phyloP scores from a whole-genome alignment of 345 rosid species.

The Moricandia moricandioides region DNA sequence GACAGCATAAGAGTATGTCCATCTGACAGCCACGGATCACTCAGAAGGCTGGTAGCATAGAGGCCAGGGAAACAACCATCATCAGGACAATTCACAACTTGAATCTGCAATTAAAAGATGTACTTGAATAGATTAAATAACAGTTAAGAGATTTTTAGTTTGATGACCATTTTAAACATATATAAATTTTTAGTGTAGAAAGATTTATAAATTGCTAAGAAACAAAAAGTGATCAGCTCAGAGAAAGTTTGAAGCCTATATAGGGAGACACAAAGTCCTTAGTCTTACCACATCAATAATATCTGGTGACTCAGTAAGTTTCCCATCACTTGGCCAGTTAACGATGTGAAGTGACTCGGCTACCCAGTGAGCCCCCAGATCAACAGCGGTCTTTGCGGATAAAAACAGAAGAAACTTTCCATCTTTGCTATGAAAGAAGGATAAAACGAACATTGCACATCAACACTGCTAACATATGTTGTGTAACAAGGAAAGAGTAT shows the following conservation, averaged over 20 bases:
- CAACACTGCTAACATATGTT: background rate
- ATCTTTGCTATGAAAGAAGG: constrained; percentile 58
- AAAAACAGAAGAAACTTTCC: constrained; percentile 73
- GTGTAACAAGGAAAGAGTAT: background rate
- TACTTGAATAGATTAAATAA: background rate
- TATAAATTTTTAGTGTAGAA: constrained; percentile 15
- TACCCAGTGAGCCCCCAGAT: constrained; percentile 83
- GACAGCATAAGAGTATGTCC: constrained; percentile 65
- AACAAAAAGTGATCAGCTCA: background rate
- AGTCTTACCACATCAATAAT: constrained; percentile 69
- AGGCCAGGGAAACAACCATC: constrained; percentile 89
- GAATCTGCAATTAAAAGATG: constrained; percentile 52
- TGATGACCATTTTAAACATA: background rate
- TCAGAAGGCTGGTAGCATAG: constrained; percentile 49
- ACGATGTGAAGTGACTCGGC: constrained; percentile 79
- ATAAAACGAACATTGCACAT: background rate
- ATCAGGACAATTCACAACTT: constrained; percentile 60
- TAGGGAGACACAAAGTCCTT: constrained; percentile 11
- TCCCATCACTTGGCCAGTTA: constrained; percentile 62
- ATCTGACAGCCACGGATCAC: constrained; percentile 89
- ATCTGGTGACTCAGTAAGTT: constrained; percentile 40
- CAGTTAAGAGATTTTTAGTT: background rate
- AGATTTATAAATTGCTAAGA: background rate
- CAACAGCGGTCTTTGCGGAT: constrained; percentile 72
- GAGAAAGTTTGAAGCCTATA: background rate